These are phyloP conservation scores for Chytriomyces confervae DNA, from an alignment of 192 early-diverging fungal genomes.

Conservation along the genomic window DNA sequence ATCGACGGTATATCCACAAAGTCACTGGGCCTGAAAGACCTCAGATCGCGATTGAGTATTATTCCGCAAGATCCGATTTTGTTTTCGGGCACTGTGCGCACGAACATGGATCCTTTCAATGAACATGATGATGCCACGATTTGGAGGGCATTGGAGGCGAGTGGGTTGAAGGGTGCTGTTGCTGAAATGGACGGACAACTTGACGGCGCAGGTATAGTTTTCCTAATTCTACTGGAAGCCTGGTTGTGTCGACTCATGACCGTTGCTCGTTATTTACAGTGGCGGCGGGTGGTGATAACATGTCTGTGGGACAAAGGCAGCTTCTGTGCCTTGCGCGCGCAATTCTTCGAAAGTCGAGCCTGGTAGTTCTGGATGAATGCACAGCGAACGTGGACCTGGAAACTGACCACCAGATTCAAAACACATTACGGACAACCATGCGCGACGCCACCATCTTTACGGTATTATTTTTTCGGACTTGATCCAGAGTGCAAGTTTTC, in stretches of 20 bases:
- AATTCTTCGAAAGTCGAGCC: conserved; percentile 41
- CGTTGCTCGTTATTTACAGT: conserved; percentile 41
- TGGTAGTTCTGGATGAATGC: conserved; percentile 47
- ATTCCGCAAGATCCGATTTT: conserved; percentile 90
- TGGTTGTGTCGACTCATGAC: not conserved
- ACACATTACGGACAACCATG: conserved; percentile 68
- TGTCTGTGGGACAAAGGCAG: conserved; percentile 57
- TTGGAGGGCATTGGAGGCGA: conserved; percentile 52
- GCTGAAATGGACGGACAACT: conserved; percentile 42
- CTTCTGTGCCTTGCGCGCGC: conserved; percentile 62
- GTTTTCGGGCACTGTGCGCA: conserved; percentile 53
- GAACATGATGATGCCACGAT: conserved; percentile 62
- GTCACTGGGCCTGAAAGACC: conserved; percentile 42
- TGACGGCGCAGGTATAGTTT: conserved; percentile 32
- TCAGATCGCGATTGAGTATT: conserved; percentile 53
- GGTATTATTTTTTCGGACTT: too few relatives aligned
- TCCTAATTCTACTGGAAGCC: not conserved
- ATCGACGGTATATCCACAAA: conserved; percentile 69
- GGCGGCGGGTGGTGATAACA: conserved; percentile 50
- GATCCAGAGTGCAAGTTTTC: too few relatives aligned
- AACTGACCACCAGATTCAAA: conserved; percentile 73
- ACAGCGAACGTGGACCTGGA: conserved; percentile 74
- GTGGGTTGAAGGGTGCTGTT: conserved; percentile 49
- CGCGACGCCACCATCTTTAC: conserved; percentile 50
- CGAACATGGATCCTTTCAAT: conserved; percentile 74